A percentile compares a stretch with the other conserved stretches of the same genome.
These are phyloP conservation scores for Zasmidium angulare DNA, from an alignment of 2,329 filamentous ascomycete genomes.

Conservation along the genomic window DNA sequence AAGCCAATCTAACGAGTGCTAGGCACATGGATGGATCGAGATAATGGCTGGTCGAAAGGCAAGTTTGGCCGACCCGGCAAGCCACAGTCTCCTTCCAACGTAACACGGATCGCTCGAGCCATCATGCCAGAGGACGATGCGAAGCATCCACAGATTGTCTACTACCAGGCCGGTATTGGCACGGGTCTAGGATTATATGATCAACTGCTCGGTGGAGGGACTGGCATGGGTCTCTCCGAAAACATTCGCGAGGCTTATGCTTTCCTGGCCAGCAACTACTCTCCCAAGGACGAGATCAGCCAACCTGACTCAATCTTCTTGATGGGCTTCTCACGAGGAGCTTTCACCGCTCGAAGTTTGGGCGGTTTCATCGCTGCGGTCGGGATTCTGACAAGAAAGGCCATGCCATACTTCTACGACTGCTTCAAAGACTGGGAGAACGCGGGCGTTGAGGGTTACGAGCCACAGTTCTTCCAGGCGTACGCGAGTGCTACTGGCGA, in stretches of 20 bases:
- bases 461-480: conserved; percentile 31
- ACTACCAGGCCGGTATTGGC: conserved; percentile 40
- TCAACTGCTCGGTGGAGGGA: conserved; percentile 35
- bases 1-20: not conserved
- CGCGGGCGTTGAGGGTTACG: conserved; percentile 29
- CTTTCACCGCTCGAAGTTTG: conserved; percentile 45
- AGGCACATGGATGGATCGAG: conserved; percentile 38
- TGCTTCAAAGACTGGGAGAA: conserved; percentile 36
- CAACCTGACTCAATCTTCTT: conserved; percentile 45
- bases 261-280: conserved; percentile 63
- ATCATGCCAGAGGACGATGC: conserved; percentile 35
- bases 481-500: conserved; percentile 27
- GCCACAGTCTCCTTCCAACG: conserved; percentile 36
- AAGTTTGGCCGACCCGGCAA: conserved; percentile 26
- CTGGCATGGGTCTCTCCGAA: conserved; percentile 36
- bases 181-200: conserved; percentile 35
- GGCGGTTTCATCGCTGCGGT: conserved; percentile 47
- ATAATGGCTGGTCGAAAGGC: conserved; percentile 34
- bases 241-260: conserved; percentile 63
- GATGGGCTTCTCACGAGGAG: conserved; percentile 48
- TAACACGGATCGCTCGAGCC: conserved; percentile 37
- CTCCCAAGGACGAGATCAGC: conserved; percentile 28
- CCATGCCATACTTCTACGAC: conserved; percentile 36
- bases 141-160: conserved; percentile 39
- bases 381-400: conserved; percentile 40